Base-by-base conservation (phyloP, 306 rosid species). In the Rosa lucieae region DNA sequence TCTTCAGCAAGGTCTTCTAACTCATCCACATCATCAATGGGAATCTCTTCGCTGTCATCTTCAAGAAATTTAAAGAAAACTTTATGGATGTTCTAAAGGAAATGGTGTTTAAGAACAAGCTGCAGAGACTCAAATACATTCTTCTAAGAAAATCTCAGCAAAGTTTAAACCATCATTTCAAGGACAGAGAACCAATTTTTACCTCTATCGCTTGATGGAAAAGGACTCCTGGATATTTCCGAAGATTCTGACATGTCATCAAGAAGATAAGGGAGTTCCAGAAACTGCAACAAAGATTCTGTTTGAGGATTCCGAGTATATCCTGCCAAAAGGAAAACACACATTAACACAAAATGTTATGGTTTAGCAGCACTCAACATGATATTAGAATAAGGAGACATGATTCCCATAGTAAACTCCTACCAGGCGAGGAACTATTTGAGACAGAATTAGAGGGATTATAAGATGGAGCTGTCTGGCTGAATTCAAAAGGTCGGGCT, bases 181-280 rank as follows among this genome's bases (percentile, higher is more conserved):
- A 59, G 42, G 72, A 63, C 59, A 14, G 47, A 75, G 39, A 67
- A 73, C 55, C 35, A 62, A 42, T 6, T n/a, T 49, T 83, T 89
- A 94, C 98, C 97, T 78, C 78, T 80, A 72, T 32, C 85, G 79
- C 79, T 77, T 29, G 46, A 79, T 51, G 90, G 83, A 77, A 81
- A 63, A 75, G 89, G 87, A 85, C 82, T 84, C 58, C 77, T 74
- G 53, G 82, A 77, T 61, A 82, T 77, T 75, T 80, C 87, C 3
- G 79, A 82, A 62, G 88, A 63, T 55, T 85, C 86, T 56, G 84
- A 77, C 85, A 67, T 86, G 77, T 78, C 77, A 81, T 90, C 97
- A 74, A 94, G 97, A 78, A 94, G 95, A 84, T 88, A 87, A 32
- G 97, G 98, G 84, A 94, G 97, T 77, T 85, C 99, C 72, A 94